Conservation (phyloP, 108 stramenopile genomes). For the Pseudonitzschia multiseries region DNA sequence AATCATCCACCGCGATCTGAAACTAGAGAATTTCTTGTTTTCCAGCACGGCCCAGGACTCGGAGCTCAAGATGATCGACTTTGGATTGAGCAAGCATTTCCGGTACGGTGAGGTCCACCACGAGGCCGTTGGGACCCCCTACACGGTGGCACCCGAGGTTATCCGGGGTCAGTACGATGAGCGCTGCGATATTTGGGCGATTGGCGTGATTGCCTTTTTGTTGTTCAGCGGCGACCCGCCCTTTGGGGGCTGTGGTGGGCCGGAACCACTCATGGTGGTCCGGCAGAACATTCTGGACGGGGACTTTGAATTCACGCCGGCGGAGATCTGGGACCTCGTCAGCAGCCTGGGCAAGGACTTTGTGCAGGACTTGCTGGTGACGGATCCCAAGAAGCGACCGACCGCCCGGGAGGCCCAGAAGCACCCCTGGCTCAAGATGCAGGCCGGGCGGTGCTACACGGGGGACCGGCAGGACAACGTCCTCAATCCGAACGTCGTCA, state of each 20-base stretch:
- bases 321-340: constrained; percentile 62
- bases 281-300: constrained; percentile 65
- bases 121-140: constrained; percentile 84
- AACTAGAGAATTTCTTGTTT: constrained; percentile 94
- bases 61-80: constrained; percentile 89
- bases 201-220: constrained; percentile 80
- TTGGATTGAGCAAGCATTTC: constrained; percentile 91
- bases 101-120: constrained; percentile 75
- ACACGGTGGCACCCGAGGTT: constrained; percentile 84
- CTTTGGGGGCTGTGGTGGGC: constrained; percentile 80
- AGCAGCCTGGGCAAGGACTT: constrained; percentile 86
- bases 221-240: constrained; percentile 78
- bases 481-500: constrained; percentile 72
- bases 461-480: constrained; percentile 27
- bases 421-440: constrained; percentile 78
- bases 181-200: constrained; percentile 80
- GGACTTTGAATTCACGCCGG: constrained; percentile 59
- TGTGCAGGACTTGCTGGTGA: constrained; percentile 69
- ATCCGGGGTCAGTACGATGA: constrained; percentile 77
- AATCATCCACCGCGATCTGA: constrained; percentile 83
- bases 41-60: constrained; percentile 49
- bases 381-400: constrained; percentile 77
- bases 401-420: constrained; percentile 84
- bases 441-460: constrained; percentile 44
- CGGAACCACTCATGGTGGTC: constrained; percentile 71